A percentile compares a stretch with the other conserved stretches of the same genome.
Evolutionary conservation across 73 alveolate species (phyloP).

Genomic region (Symbiodinium pilosum): DNA sequence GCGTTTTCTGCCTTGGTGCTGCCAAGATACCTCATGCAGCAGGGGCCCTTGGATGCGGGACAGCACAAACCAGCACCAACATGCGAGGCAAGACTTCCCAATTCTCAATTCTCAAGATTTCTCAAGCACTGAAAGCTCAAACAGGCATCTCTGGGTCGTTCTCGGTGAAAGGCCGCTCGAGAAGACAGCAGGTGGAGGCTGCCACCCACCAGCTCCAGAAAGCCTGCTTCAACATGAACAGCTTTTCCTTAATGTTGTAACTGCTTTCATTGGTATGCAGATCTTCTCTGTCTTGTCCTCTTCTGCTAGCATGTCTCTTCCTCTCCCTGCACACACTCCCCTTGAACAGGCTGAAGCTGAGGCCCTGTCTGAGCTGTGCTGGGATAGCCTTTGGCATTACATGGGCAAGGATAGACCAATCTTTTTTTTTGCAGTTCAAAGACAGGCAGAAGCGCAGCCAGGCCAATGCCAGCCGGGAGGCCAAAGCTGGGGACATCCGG

Average conservation of each 20-base stretch:
- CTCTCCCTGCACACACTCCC: no score
- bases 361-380: no score
- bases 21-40: conserved; percentile 40
- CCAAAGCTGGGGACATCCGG: not conserved
- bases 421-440: no score
- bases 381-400: no score
- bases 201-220: not conserved
- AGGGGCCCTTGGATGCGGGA: conserved; percentile 14
- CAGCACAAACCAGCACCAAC: not conserved
- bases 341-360: no score
- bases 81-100: not conserved
- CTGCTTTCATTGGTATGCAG: no score
- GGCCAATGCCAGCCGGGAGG: not conserved
- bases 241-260: no score
- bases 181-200: not conserved
- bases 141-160: not conserved
- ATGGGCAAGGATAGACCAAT: no score
- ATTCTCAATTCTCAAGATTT: not conserved
- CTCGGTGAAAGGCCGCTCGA: not conserved
- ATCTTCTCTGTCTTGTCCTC: no score
- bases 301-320: no score
- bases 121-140: not conserved
- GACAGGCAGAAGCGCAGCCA: no score
- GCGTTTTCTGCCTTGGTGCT: not conserved
- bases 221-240: no score